Percentiles rank a stretch among this genome's conserved stretches.
phyloP scores from a whole-genome alignment of 2,329 filamentous ascomycete species.

The Cladosporium sp. region DNA sequence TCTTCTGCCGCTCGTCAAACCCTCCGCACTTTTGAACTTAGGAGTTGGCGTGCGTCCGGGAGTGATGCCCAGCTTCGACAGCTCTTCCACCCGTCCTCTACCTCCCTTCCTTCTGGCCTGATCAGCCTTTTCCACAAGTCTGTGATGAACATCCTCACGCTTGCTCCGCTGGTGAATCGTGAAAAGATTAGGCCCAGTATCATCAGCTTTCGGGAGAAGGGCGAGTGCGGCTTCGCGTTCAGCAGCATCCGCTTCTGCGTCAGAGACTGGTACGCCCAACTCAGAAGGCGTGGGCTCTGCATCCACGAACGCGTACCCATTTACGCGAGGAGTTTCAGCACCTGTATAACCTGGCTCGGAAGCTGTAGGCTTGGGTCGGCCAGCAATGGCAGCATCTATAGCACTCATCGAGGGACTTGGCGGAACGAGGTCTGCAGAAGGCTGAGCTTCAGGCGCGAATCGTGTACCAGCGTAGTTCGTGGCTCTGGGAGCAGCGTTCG shows the following conservation, averaged over 20 bases:
- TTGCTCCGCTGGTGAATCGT: conserved; percentile 68
- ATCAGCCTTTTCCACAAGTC: conserved; percentile 78
- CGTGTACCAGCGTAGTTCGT: conserved; percentile 83
- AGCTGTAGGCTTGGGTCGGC: conserved; percentile 59
- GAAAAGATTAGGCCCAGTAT: conserved; percentile 69
- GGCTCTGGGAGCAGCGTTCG: conserved; percentile 69
- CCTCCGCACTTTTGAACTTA: conserved; percentile 56
- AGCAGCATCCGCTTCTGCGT: conserved; percentile 30
- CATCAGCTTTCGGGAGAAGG: conserved; percentile 45
- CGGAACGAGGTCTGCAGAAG: conserved; percentile 45
- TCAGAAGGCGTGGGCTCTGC: conserved; percentile 61
- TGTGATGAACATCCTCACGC: conserved; percentile 76
- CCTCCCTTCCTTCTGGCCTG: conserved; percentile 64
- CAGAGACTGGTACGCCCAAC: conserved; percentile 45
- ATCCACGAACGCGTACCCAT: conserved; percentile 92
- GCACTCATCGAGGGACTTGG: conserved; percentile 80
- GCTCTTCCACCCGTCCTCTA: conserved; percentile 41
- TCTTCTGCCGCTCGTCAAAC: conserved; percentile 33
- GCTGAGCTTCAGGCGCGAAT: conserved; percentile 48
- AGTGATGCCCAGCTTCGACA: conserved; percentile 34
- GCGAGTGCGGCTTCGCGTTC: conserved; percentile 36
- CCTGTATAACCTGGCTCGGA: conserved; percentile 59
- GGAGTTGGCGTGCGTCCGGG: conserved; percentile 59
- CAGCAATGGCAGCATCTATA: conserved; percentile 77
- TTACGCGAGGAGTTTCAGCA: conserved; percentile 81